Conservation (phyloP, 1,284 basidiomycete genomes). For the Sutorius eximius region DNA sequence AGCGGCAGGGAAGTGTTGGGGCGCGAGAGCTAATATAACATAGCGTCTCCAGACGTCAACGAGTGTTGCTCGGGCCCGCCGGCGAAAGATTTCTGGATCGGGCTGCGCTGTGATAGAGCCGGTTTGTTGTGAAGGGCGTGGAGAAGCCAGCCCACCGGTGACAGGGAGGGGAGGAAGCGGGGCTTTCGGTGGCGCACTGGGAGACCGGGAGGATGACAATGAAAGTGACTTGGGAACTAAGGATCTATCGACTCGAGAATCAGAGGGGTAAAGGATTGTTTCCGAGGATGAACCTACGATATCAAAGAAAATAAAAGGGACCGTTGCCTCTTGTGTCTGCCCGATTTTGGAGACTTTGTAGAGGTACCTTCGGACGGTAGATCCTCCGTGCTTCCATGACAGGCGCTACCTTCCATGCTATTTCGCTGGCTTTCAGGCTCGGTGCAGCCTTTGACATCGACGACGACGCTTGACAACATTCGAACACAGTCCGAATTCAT, state of each 20-base stretch:
- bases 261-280: slow-evolving; percentile 1
- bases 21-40: slow-evolving; percentile 53
- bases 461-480: slow-evolving; percentile 49
- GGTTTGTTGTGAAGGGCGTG: slow-evolving; percentile 6
- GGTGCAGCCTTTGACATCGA: slow-evolving; percentile 50
- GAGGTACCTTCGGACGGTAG: slow-evolving; percentile 3
- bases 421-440: slow-evolving; percentile 33
- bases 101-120: slow-evolving; percentile 29
- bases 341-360: slow-evolving; percentile 21
- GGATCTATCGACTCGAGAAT: slow-evolving; percentile 32
- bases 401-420: slow-evolving; percentile 38
- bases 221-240: slow-evolving; percentile 38
- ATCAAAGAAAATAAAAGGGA: slow-evolving; percentile 69
- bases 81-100: slow-evolving; percentile 49
- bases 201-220: slow-evolving; percentile 27
- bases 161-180: slow-evolving; percentile 27
- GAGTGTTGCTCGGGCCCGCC: slow-evolving; percentile 70
- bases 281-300: slow-evolving; percentile 42
- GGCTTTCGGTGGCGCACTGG: slow-evolving; percentile 31
- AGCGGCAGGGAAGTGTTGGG: slow-evolving; percentile 28
- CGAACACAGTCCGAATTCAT: slow-evolving; percentile 43
- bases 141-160: slow-evolving; percentile 10
- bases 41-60: slow-evolving; percentile 74
- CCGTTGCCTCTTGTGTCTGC: slow-evolving; percentile 57
- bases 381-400: slow-evolving; percentile 27